Base-by-base conservation (phyloP, 2,329 filamentous ascomycete species). In the Fusarium solani-melongenae region DNA sequence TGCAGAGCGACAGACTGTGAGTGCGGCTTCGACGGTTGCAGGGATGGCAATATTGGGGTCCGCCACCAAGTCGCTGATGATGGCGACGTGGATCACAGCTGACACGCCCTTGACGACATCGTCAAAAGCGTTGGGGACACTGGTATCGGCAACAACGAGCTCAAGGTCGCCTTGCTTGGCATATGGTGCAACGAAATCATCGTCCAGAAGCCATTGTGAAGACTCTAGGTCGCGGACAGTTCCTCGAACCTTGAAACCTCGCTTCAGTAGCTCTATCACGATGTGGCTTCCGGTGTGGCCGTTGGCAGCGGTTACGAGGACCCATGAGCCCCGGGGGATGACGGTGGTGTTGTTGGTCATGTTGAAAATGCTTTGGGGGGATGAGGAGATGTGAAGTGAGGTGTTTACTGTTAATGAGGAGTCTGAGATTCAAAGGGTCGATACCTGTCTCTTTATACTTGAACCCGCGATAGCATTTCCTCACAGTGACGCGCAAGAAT, bases 221-320 rank as follows among this genome's bases (percentile, higher is more conserved):
- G 70, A 76, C 5, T 29, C 36, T 1, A 77, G 29, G 7, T 74
- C 27, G 8, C 72, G 66, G 1, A 77, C 75, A 4, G 70, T 70
- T 1, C 75, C 75, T 0, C 75, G 74, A 3, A 77, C 75, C 6
- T 77, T 76, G 44, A 69, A 77, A 0, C 64, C 75, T 10, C 64
- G 68, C 6, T 65, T 76, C 1, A 77, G 51, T 1, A 77, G 41
- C 22, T 77, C 75, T 4, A 69, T 76, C 0, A 70, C 70, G 12
- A 77, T 69, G 31, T 77, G 75, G 27, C 74, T 69, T 2, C 72
- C 75, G 0, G 68, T 77, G 51, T 77, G 65, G 9, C 75, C 67
- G 14, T 74, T 77, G 2, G 72, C 74, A 58, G 62, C 75, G 1
- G 70, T 76, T 4, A 77, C 74, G 10, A 77, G 70, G 14, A 77